A percentile compares a stretch with the other conserved stretches of the same genome.
These are phyloP conservation scores for Boletus rubropictus DNA, from an alignment of 768 basidiomycete species.

Conservation along the genomic window DNA sequence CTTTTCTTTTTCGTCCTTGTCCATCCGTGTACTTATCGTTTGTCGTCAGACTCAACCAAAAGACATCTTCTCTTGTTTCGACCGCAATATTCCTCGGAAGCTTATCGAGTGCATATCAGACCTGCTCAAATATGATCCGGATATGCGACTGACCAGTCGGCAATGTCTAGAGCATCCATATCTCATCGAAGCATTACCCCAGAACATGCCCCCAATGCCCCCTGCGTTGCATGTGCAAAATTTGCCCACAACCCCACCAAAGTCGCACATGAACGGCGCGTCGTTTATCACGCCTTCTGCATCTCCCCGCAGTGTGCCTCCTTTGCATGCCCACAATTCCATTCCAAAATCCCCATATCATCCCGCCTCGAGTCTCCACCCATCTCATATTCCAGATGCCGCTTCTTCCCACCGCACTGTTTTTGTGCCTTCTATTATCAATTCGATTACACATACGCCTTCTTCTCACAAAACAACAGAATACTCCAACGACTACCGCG, in stretches of 20 bases:
- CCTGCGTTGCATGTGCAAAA: slow-evolving; percentile 42
- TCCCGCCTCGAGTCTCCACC: slow-evolving; percentile 33
- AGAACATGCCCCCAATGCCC: slow-evolving; percentile 61
- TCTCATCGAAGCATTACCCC: slow-evolving; percentile 70
- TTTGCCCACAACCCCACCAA: slow-evolving; percentile 32
- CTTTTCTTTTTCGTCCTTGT: not conserved
- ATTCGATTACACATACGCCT: slow-evolving; percentile 28
- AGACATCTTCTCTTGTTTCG: slow-evolving; percentile 70
- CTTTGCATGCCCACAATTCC: slow-evolving; percentile 47
- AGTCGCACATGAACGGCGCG: slow-evolving; percentile 33
- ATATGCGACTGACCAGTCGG: slow-evolving; percentile 74
- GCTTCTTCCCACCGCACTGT: slow-evolving; percentile 49
- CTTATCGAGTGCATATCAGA: slow-evolving; percentile 90
- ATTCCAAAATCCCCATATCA: slow-evolving; percentile 36
- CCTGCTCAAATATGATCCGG: slow-evolving; percentile 88
- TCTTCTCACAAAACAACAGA: slow-evolving; percentile 33
- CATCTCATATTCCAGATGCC: slow-evolving; percentile 40
- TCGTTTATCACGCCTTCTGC: slow-evolving; percentile 36
- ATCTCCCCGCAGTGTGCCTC: slow-evolving; percentile 41
- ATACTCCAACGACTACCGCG: slow-evolving; percentile 28
- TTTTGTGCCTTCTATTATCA: slow-evolving; percentile 40
- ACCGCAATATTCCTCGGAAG: slow-evolving; percentile 66
- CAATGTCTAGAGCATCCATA: slow-evolving; percentile 89
- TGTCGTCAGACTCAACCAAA: slow-evolving; percentile 52
- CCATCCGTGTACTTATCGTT: slow-evolving; percentile 1